Conservation (phyloP, 75 land plant genomes). For the Sequoia sempervirens region DNA sequence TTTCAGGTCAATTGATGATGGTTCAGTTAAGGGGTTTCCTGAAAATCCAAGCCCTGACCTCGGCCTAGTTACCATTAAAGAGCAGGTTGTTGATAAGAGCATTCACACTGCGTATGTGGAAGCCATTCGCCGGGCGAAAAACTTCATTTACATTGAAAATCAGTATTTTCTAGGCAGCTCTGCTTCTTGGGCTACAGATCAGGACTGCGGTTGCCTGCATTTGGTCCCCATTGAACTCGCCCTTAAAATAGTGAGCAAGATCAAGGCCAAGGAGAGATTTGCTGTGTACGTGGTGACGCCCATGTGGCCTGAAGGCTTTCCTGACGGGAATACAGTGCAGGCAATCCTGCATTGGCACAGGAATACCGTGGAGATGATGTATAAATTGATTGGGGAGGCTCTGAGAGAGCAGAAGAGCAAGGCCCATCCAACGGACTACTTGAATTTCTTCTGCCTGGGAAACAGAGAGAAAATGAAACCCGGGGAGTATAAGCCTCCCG, state of each 20-base stretch:
- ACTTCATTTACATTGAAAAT: constrained; percentile 58
- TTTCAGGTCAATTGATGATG: constrained; percentile 53
- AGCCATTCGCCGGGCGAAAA: constrained; percentile 48
- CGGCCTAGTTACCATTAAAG: constrained; percentile 37
- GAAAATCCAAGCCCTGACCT: constrained; percentile 6
- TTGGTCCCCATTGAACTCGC: constrained; percentile 50
- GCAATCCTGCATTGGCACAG: constrained; percentile 42
- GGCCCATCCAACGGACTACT: constrained; percentile 30
- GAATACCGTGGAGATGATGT: constrained; percentile 51
- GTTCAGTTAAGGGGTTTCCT: constrained; percentile 40
- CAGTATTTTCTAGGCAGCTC: constrained; percentile 60
- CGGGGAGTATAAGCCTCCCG: constrained; percentile 32
- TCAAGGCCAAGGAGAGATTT: constrained; percentile 37
- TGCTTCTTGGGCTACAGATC: constrained; percentile 27
- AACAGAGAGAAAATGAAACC: constrained; percentile 32
- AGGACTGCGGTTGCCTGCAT: constrained; percentile 30
- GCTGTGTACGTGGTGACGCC: constrained; percentile 45
- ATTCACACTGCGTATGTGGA: constrained; percentile 44
- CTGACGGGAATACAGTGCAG: constrained; percentile 31
- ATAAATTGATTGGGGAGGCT: constrained; percentile 29
- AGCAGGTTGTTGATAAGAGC: constrained; percentile 33
- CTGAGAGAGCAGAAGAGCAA: constrained; percentile 24
- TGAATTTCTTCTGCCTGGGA: constrained; percentile 60
- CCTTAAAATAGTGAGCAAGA: constrained; percentile 50
- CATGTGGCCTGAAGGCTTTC: constrained; percentile 59